These are phyloP conservation scores for Helicocarpus griseus DNA, from an alignment of 2,329 filamentous ascomycete species.

Conservation along the genomic window DNA sequence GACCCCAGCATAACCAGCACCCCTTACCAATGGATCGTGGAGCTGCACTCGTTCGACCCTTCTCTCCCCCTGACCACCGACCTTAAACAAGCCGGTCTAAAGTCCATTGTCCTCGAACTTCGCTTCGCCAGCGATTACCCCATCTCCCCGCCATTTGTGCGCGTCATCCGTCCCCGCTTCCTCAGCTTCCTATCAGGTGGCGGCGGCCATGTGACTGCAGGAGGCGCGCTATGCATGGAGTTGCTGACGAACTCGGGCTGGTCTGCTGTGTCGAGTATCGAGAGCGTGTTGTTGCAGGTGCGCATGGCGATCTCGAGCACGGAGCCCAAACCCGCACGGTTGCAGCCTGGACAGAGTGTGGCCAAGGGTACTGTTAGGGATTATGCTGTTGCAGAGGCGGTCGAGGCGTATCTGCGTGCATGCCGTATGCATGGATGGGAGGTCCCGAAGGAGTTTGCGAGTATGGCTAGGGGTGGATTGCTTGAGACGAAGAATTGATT, in stretches of 20 bases:
- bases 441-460: slow-evolving; percentile 53
- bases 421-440: slow-evolving; percentile 63
- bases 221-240: slow-evolving; percentile 79
- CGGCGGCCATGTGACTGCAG: slow-evolving; percentile 75
- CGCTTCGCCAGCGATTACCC: slow-evolving; percentile 71
- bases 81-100: slow-evolving; percentile 53
- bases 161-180: slow-evolving; percentile 73
- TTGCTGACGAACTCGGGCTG: slow-evolving; percentile 76
- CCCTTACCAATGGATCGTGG: slow-evolving; percentile 84
- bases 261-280: slow-evolving; percentile 62
- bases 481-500: neutral
- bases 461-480: neutral
- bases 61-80: slow-evolving; percentile 62
- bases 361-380: slow-evolving; percentile 25
- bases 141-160: slow-evolving; percentile 70
- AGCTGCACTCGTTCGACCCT: slow-evolving; percentile 71
- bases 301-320: slow-evolving; percentile 61
- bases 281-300: slow-evolving; percentile 72
- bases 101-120: slow-evolving; percentile 69
- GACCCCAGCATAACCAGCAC: slow-evolving; percentile 58
- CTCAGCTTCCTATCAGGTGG: slow-evolving; percentile 61
- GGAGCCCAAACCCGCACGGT: slow-evolving; percentile 63
- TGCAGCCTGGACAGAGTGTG: slow-evolving; percentile 32
- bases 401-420: slow-evolving; percentile 62
- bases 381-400: slow-evolving; percentile 61